Base-by-base conservation (phyloP, 257 asterid species). In the Solanum clarkiae region DNA sequence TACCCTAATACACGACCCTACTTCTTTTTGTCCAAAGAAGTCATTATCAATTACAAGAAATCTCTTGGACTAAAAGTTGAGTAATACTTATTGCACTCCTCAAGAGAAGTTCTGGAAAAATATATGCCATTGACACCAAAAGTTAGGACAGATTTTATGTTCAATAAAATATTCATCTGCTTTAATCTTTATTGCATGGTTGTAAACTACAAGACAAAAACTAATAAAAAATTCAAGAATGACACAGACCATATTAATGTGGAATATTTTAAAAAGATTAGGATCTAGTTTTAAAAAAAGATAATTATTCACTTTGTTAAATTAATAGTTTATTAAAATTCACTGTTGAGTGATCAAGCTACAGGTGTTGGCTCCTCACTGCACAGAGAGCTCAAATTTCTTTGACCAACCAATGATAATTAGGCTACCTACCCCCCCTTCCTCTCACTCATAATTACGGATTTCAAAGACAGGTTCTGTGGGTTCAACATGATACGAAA, bases 11-110 rank as follows among this genome's bases (percentile, higher is more conserved):
- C 36, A 32, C 36, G 4, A 32, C 4, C 36, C 4, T 32, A 32
- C 4, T 32, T 32, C 36, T 32, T 32, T 32, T 1, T 32, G 1
- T 36, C 59, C 10, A 44, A n/a, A 16, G 47, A 83, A 75, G 88
- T 89, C 89, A 20, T 71, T 68, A 82, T 89, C 90, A 81, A 45
- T 74, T 84, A 51, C 45, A 83, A 80, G 87, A 87, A 81, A 88
- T 81, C 86, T 80, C 80, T 44, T 59, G 49, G 20, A 80, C 29
- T 62, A 57, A 10, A 42, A 42, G 72, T 44, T 68, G 77, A 62
- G 40, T 77, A 85, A 68, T 45, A 63, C 29, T 55, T 51, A 63
- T 29, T 51, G 66, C 49, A 80, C 72, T 17, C 60, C 32, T 14
- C 42, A 84, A 80, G 36, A 49, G 86, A 36, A 49, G 42, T 53